Percentiles rank a stretch among this genome's conserved stretches.
Conservation (phyloP, 2,329 filamentous ascomycete species). For the Penicillium occitanis region DNA sequence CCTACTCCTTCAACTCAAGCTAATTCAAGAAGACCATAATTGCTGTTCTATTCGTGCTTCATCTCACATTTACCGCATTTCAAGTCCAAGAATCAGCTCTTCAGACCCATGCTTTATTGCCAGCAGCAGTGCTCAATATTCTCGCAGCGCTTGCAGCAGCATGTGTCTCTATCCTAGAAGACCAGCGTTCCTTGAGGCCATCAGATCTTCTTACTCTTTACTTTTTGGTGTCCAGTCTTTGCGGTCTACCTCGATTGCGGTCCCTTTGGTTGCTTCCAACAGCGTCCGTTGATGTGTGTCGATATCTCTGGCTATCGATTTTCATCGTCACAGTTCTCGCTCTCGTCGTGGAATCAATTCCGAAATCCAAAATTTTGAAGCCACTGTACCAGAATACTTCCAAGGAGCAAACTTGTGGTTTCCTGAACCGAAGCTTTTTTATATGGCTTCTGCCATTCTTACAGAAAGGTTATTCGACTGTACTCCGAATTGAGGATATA, state of each 20-base stretch:
- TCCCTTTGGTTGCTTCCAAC: constrained; percentile 35
- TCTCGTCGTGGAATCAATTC: constrained; percentile 41
- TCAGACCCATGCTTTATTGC: background rate
- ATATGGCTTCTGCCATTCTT: constrained; percentile 53
- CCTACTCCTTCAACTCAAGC: constrained; percentile 18
- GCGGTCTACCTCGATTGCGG: constrained; percentile 44
- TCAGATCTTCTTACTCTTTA: constrained; percentile 38
- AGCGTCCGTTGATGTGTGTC: constrained; percentile 32
- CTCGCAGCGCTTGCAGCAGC: constrained; percentile 26
- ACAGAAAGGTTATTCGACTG: constrained; percentile 45
- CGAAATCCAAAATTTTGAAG: constrained; percentile 37
- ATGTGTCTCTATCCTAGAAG: constrained; percentile 29
- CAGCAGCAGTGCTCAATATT: constrained; percentile 14
- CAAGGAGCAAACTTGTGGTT: constrained; percentile 47
- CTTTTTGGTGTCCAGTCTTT: constrained; percentile 40
- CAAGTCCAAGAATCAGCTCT: constrained; percentile 29
- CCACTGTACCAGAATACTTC: background rate
- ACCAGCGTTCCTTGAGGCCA: constrained; percentile 29
- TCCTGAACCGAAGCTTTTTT: constrained; percentile 47
- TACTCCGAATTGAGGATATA: constrained; percentile 43
- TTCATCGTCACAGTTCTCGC: constrained; percentile 41
- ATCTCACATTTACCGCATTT: constrained; percentile 38
- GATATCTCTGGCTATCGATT: constrained; percentile 38
- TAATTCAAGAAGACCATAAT: constrained; percentile 18
- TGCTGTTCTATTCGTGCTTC: constrained; percentile 34